A percentile compares a stretch with the other conserved stretches of the same genome.
Evolutionary conservation across 2,329 filamentous ascomycete species (phyloP).

Genomic region (Stachybotrys chlorohalonatus): DNA sequence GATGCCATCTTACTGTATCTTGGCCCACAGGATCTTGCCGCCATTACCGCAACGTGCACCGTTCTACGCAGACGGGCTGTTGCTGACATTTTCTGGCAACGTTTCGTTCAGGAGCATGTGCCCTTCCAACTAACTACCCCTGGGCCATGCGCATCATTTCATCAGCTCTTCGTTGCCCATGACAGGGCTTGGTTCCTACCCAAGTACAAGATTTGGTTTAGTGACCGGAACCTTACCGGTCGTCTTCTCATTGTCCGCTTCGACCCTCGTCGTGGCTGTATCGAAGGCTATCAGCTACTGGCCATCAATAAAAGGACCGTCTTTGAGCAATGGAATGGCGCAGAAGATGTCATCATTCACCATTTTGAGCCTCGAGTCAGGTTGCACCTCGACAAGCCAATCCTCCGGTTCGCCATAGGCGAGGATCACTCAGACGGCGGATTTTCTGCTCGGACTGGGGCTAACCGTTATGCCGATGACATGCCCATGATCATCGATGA

Average conservation of each 20-base stretch:
- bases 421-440: constrained; percentile 11
- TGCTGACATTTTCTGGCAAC: constrained; percentile 64
- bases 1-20: constrained; percentile 62
- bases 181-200: constrained; percentile 80
- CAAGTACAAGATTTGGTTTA: constrained; percentile 76
- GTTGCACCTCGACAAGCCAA: constrained; percentile 66
- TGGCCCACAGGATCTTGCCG: constrained; percentile 52
- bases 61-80: constrained; percentile 48
- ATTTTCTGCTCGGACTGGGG: constrained; percentile 10
- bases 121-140: constrained; percentile 42
- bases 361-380: constrained; percentile 61
- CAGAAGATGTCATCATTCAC: constrained; percentile 52
- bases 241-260: constrained; percentile 71
- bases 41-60: constrained; percentile 52
- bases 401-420: constrained; percentile 44
- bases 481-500: constrained; percentile 43
- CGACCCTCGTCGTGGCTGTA: constrained; percentile 61
- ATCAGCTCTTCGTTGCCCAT: constrained; percentile 63
- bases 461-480: constrained; percentile 37
- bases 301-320: constrained; percentile 49
- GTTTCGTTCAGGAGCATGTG: constrained; percentile 59
- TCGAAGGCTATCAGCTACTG: constrained; percentile 71
- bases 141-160: constrained; percentile 54
- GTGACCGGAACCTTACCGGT: constrained; percentile 63
- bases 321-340: constrained; percentile 53